These are phyloP conservation scores for Trichoderma brevicompactum DNA, from an alignment of 2,329 filamentous ascomycete species.

Conservation along the genomic window DNA sequence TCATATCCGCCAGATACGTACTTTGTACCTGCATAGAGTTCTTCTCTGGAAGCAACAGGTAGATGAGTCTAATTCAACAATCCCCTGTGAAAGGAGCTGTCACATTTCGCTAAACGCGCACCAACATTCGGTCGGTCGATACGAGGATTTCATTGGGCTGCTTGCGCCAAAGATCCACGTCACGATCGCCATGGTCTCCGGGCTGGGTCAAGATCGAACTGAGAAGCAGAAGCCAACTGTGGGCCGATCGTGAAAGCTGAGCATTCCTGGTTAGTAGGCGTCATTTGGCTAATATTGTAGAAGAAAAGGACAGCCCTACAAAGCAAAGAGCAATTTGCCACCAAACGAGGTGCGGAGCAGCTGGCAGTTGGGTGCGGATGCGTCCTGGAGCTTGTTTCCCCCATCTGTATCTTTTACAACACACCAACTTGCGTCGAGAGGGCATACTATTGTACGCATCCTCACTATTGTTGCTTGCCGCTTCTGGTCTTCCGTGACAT, in stretches of 20 bases:
- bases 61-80: constrained; percentile 3
- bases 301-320: neutral
- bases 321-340: neutral
- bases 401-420: neutral
- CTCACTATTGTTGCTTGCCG: neutral
- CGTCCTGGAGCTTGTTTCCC: neutral
- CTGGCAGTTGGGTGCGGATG: neutral
- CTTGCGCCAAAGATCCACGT: neutral
- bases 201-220: constrained; percentile 5
- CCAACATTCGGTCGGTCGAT: neutral
- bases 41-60: neutral
- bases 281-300: neutral
- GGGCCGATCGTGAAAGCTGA: neutral
- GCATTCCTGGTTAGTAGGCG: neutral
- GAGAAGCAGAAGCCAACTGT: neutral
- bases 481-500: neutral
- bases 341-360: no score
- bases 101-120: constrained; percentile 15
- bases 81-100: constrained; percentile 17
- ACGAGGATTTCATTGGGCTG: neutral
- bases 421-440: neutral
- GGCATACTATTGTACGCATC: neutral
- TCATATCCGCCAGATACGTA: neutral
- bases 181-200: constrained; percentile 1
- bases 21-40: neutral